Conservation (phyloP, 495 filamentous ascomycete genomes). For the Penicillium tannophilum region DNA sequence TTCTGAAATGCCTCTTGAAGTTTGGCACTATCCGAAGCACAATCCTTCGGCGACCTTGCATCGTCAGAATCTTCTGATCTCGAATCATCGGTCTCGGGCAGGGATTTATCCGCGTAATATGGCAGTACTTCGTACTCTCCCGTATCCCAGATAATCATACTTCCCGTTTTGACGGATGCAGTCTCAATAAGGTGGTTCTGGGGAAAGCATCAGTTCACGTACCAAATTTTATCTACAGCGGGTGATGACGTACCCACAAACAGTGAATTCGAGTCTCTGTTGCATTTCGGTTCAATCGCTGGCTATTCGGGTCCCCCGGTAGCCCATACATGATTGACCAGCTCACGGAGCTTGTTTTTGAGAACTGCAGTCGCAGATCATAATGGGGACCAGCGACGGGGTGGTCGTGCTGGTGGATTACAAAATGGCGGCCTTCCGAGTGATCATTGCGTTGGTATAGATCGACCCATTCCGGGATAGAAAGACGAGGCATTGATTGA, state of each 20-base stretch:
- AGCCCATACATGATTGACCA: constrained; percentile 70
- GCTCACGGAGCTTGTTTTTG: constrained; percentile 60
- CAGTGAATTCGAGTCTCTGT: constrained; percentile 69
- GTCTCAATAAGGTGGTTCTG: constrained; percentile 71
- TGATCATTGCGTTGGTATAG: constrained; percentile 56
- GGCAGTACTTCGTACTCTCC: constrained; percentile 65
- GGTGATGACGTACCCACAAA: constrained; percentile 55
- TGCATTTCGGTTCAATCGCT: constrained; percentile 59
- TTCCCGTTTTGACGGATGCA: constrained; percentile 59
- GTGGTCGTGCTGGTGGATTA: constrained; percentile 72
- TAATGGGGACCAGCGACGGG: constrained; percentile 65
- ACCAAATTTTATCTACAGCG: background rate
- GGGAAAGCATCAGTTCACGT: background rate
- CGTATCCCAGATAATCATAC: constrained; percentile 71
- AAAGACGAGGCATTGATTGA: constrained; percentile 36
- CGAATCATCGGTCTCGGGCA: constrained; percentile 50
- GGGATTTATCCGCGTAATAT: constrained; percentile 31
- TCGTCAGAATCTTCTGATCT: constrained; percentile 27
- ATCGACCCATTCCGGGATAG: constrained; percentile 47
- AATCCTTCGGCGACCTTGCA: constrained; percentile 8
- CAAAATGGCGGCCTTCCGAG: constrained; percentile 57
- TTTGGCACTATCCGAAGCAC: constrained; percentile 53
- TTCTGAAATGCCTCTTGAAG: constrained; percentile 56
- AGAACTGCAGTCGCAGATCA: constrained; percentile 69
- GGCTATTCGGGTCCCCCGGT: constrained; percentile 63